Evolutionary conservation across 192 early-diverging fungal species (phyloP).

Genomic region (Lunasporangiospora selenospora): DNA sequence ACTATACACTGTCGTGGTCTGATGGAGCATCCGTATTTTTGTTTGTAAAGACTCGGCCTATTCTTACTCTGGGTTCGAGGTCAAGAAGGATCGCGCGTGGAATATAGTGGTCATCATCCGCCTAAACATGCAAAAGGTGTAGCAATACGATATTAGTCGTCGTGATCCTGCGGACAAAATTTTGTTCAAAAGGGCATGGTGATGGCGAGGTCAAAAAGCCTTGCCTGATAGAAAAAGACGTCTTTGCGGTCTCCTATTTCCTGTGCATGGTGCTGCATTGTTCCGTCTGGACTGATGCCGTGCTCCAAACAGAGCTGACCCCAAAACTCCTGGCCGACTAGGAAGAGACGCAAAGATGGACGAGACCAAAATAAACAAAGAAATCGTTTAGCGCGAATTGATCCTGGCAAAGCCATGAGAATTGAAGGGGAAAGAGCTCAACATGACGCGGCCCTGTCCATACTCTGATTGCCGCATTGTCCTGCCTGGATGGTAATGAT

Average conservation of each 20-base stretch:
- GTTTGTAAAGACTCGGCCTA: not conserved
- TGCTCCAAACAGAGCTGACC: conserved; percentile 91
- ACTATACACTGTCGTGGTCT: no score
- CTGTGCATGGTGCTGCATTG: conserved; percentile 90
- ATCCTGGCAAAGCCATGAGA: not conserved
- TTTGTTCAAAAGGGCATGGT: no score
- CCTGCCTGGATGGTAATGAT: conserved; percentile 97
- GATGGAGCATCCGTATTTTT: not conserved
- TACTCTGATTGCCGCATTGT: conserved; percentile 98
- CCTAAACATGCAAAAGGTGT: conserved; percentile 56
- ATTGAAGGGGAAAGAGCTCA: not conserved
- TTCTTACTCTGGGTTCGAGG: conserved; percentile 86
- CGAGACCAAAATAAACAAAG: not conserved
- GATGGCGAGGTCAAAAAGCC: no score
- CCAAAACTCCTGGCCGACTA: conserved; percentile 98
- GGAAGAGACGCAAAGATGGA: no score
- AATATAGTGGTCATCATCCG: conserved; percentile 99
- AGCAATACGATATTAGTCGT: not conserved
- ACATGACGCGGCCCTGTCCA: not conserved
- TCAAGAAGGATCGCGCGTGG: conserved; percentile 92
- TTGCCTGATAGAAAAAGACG: conserved; percentile 97
- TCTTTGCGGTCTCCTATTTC: conserved; percentile 93
- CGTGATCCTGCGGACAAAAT: not conserved
- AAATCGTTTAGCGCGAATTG: not conserved
- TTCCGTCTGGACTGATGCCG: conserved; percentile 94